Evolutionary conservation across 2,329 filamentous ascomycete genomes (phyloP).

Genomic region (Trichoderma simmonsii): DNA sequence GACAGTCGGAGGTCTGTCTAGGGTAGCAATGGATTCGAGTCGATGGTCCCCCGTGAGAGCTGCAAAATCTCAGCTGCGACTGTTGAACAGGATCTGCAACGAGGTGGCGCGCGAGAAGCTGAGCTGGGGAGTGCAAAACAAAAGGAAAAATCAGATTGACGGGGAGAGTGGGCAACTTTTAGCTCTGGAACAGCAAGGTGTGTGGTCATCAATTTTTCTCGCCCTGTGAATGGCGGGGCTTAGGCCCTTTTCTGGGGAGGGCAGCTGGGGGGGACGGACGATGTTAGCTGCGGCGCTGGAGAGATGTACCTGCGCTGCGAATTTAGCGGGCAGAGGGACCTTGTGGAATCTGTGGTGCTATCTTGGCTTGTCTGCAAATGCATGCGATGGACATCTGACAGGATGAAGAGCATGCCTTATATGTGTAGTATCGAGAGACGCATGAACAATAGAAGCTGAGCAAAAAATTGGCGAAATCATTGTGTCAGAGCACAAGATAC

Average conservation of each 20-base stretch:
- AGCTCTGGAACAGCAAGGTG: constrained; percentile 18
- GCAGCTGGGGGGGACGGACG: background rate
- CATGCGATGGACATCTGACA: background rate
- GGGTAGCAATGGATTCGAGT: constrained; percentile 7
- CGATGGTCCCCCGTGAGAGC: background rate
- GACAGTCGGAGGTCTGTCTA: background rate
- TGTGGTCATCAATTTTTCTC: constrained; percentile 42
- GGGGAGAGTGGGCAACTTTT: constrained; percentile 22
- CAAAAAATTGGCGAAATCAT: background rate
- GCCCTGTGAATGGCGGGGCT: constrained; percentile 38
- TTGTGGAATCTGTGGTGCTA: background rate
- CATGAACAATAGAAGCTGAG: background rate
- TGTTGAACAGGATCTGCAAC: constrained; percentile 9
- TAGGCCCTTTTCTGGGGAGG: background rate
- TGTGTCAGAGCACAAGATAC: background rate
- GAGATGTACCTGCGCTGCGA: background rate
- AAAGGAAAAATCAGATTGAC: constrained; percentile 14
- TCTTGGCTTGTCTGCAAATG: background rate
- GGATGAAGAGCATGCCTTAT: background rate
- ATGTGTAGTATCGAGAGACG: background rate
- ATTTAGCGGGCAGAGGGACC: background rate
- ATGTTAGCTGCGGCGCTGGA: constrained; percentile 2
- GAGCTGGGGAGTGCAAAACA: constrained; percentile 3
- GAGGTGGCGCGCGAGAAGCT: background rate
- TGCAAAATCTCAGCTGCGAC: background rate